phyloP scores from a whole-genome alignment of 495 filamentous ascomycete species.

The Podospora anserina region DNA sequence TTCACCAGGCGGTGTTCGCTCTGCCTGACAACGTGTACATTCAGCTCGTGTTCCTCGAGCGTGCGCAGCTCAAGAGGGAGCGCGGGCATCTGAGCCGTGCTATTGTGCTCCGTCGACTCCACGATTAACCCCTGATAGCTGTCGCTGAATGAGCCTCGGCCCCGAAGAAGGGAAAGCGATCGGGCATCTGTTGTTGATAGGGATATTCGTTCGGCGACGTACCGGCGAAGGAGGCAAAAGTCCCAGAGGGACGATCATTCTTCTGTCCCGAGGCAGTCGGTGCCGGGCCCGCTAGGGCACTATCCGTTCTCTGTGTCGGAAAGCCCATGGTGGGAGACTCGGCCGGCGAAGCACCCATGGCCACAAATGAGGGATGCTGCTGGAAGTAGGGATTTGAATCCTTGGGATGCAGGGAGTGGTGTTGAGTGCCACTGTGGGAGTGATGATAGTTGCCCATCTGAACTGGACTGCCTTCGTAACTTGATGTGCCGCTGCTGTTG shows the following conservation, averaged over 20 bases:
- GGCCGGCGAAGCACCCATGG: slow-evolving; percentile 33
- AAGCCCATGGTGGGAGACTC: slow-evolving; percentile 29
- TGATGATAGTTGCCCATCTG: slow-evolving; percentile 34
- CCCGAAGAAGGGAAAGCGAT: slow-evolving; percentile 40
- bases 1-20: neutral
- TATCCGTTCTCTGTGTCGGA: slow-evolving; percentile 22
- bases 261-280: slow-evolving; percentile 20
- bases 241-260: slow-evolving; percentile 25
- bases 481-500: slow-evolving; percentile 30
- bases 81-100: neutral
- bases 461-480: slow-evolving; percentile 39
- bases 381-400: slow-evolving; percentile 39
- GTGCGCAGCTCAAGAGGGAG: neutral
- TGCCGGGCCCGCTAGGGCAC: slow-evolving; percentile 15
- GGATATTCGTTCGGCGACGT: slow-evolving; percentile 39
- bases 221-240: slow-evolving; percentile 36
- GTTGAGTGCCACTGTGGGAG: slow-evolving; percentile 34
- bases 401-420: slow-evolving; percentile 36
- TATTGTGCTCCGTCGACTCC: neutral
- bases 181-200: slow-evolving; percentile 38
- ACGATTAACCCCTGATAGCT: slow-evolving; percentile 32
- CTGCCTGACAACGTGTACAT: slow-evolving; percentile 10
- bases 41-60: neutral
- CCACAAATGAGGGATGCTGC: slow-evolving; percentile 18
- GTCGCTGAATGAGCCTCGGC: slow-evolving; percentile 40